Base-by-base conservation (phyloP, 2,329 filamentous ascomycete genomes). In the Aspergillus vadensis region DNA sequence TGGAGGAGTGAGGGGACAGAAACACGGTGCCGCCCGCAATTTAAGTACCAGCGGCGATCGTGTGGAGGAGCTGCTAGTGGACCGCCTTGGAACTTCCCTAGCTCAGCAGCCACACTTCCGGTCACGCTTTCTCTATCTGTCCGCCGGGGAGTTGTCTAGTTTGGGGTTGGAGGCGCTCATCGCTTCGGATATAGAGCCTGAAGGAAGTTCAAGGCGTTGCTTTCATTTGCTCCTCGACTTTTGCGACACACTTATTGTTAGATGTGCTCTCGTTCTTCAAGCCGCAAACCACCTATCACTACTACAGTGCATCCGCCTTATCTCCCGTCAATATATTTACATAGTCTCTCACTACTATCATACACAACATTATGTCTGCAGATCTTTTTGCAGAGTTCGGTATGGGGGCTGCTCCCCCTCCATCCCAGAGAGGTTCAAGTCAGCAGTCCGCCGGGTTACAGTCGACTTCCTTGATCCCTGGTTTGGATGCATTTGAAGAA, bases 341-440 rank as follows among this genome's bases (percentile, higher is more conserved):
- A 49, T 25, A 17, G 44, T 30, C 30, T 32, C 23, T 49, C 23
- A 47, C 19, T 30, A 21, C 32, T 25, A 10, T 23, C 10, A 25
- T 23, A 44, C n/a, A 30, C 21, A 14, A 48, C 44, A 64, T 60
- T 32, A 85, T 85, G 83, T 85, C 83, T 54, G 79, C 81, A 58
- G 83, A 85, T 66, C 75, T 85, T 21, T 77, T 83, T 49, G 81
- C 81, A 60, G 83, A 80, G 61, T 85, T 85, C 69, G 80, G 75
- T 32, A 59, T 65, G 56, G 60, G 65, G 30, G 58, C 68, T 53
- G 59, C 59, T 52, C 49, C 69, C 53, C 58, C 63, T 41, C 67
- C 63, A 30, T 55, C 64, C 43, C 59, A 65, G 51, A 53, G 51
- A 38, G 39, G 47, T 52, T 25, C 50, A 9, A 57, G 47, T 49